A percentile compares a stretch with the other conserved stretches of the same genome.
These are phyloP conservation scores for Fusarium piperis DNA, from an alignment of 2,329 filamentous ascomycete genomes.

Conservation along the genomic window DNA sequence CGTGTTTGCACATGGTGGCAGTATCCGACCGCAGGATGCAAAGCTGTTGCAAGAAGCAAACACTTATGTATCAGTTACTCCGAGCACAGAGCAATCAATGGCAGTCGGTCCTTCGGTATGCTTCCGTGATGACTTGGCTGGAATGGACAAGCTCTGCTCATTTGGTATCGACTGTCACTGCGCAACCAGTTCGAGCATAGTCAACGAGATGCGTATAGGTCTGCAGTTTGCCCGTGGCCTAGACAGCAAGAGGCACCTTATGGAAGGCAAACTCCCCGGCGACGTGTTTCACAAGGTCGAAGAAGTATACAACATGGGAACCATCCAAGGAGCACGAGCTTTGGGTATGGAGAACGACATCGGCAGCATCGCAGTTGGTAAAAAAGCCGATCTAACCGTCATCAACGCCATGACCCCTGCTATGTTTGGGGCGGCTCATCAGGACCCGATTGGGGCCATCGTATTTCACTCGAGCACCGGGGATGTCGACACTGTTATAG, in stretches of 20 bases:
- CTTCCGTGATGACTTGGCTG: not conserved
- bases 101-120: slow-evolving; percentile 1
- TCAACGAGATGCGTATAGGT: slow-evolving; percentile 1
- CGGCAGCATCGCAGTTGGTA: slow-evolving; percentile 1
- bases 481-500: not conserved
- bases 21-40: not conserved
- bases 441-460: not conserved
- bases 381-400: slow-evolving; percentile 1
- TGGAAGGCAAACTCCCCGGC: not conserved
- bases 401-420: slow-evolving; percentile 1
- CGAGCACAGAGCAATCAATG: slow-evolving; percentile 25
- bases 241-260: not conserved
- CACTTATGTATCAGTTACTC: slow-evolving; percentile 8
- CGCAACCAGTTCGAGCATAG: not conserved
- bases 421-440: slow-evolving; percentile 1
- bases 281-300: not conserved
- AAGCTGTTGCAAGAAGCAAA: not conserved
- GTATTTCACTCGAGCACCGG: not conserved
- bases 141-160: not conserved
- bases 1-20: slow-evolving; percentile 8
- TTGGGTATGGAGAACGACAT: not conserved
- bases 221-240: not conserved
- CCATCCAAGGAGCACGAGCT: slow-evolving; percentile 6
- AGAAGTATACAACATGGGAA: slow-evolving; percentile 4
- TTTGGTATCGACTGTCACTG: slow-evolving; percentile 5